A percentile compares a stretch with the other conserved stretches of the same genome.
phyloP scores from a whole-genome alignment of 352 stramenopile genomes.

The Pythium rhizo-oryzae region DNA sequence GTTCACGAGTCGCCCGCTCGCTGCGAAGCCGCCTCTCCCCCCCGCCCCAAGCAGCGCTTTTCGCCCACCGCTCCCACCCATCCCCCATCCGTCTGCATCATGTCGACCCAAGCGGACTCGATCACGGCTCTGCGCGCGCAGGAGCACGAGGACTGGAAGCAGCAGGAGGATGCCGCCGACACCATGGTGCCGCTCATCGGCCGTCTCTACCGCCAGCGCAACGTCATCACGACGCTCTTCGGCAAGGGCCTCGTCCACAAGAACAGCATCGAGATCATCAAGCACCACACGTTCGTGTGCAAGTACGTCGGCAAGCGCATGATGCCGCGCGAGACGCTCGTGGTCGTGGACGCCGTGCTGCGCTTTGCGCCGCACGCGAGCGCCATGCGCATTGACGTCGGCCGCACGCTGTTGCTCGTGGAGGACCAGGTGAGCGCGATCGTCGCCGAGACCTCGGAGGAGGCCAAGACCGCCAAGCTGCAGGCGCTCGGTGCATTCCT shows the following conservation, averaged over 20 bases:
- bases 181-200: slow-evolving; percentile 86
- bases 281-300: slow-evolving; percentile 81
- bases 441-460: slow-evolving; percentile 38
- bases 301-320: slow-evolving; percentile 86
- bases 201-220: slow-evolving; percentile 80
- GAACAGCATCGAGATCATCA: slow-evolving; percentile 86
- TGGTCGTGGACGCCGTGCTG: slow-evolving; percentile 67
- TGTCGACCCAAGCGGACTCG: slow-evolving; percentile 33
- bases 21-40: slow-evolving; percentile 4
- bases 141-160: slow-evolving; percentile 80
- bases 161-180: slow-evolving; percentile 79
- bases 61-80: background rate
- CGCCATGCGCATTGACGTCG: slow-evolving; percentile 81
- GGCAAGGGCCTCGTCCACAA: slow-evolving; percentile 86
- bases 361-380: slow-evolving; percentile 59
- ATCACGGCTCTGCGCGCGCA: slow-evolving; percentile 58
- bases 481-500: slow-evolving; percentile 53
- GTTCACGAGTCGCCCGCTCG: slow-evolving; percentile 19
- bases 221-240: slow-evolving; percentile 84
- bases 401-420: slow-evolving; percentile 71
- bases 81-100: slow-evolving; percentile 13
- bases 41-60: slow-evolving; percentile 14
- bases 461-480: slow-evolving; percentile 46
- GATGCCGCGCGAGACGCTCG: slow-evolving; percentile 69
- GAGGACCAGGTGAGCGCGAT: slow-evolving; percentile 58